Percentiles rank a stretch among this genome's conserved stretches.
phyloP scores from a whole-genome alignment of 1,139 yeast genomes.

The Blastobotrys ciferrii region DNA sequence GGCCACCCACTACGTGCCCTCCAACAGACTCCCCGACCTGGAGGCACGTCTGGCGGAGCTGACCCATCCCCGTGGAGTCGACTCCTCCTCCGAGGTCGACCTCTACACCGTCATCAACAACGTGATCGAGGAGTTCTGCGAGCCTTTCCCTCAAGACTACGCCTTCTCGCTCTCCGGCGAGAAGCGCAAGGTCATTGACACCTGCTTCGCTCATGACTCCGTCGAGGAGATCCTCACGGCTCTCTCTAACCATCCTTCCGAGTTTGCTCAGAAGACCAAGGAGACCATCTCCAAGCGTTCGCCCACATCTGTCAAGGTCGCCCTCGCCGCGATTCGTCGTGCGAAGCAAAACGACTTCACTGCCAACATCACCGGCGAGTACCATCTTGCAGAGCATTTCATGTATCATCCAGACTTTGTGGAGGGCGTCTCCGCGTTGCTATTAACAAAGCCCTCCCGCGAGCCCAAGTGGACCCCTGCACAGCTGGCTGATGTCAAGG shows the following conservation, averaged over 20 bases:
- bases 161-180: conserved; percentile 56
- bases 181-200: conserved; percentile 62
- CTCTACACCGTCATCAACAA: conserved; percentile 62
- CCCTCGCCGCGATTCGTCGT: conserved; percentile 64
- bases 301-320: conserved; percentile 74
- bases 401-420: conserved; percentile 65
- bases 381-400: conserved; percentile 74
- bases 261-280: conserved; percentile 63
- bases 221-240: conserved; percentile 62
- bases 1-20: conserved; percentile 85
- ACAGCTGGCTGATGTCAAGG: conserved; percentile 35
- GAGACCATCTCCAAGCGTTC: conserved; percentile 60
- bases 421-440: conserved; percentile 73
- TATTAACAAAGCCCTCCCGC: conserved; percentile 59
- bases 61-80: conserved; percentile 23
- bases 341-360: conserved; percentile 61
- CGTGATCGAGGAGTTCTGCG: conserved; percentile 74
- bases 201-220: conserved; percentile 57
- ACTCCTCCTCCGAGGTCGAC: conserved; percentile 34
- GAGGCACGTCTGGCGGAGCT: conserved; percentile 60
- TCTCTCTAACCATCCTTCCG: conserved; percentile 55
- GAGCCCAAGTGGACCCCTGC: conserved; percentile 53
- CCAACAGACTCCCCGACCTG: conserved; percentile 60
- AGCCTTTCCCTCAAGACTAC: conserved; percentile 64
- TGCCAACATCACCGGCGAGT: conserved; percentile 69